Conservation (phyloP, 331 rosid species). For the Quercus tomentella region DNA sequence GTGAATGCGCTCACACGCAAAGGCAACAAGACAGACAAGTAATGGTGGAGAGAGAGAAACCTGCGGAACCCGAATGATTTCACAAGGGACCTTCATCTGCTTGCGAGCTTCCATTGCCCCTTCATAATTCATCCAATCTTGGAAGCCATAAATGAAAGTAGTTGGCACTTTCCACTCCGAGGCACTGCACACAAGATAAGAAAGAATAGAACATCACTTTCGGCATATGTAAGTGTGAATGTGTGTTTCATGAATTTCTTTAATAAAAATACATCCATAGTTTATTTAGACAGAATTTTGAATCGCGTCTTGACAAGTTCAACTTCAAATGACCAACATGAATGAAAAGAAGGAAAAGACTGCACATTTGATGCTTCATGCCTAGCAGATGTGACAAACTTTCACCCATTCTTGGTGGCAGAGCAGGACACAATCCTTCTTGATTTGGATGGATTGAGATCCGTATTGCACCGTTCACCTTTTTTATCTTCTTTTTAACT, state of each 20-base stretch:
- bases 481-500: no score
- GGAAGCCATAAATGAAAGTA: slow-evolving; percentile 76
- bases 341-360: background rate
- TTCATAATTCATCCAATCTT: slow-evolving; percentile 89
- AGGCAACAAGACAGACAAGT: background rate
- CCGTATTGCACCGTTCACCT: no score
- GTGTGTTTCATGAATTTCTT: background rate
- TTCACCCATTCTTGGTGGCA: background rate
- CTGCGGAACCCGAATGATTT: slow-evolving; percentile 88
- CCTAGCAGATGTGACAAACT: background rate
- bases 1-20: background rate
- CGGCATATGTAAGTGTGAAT: no score
- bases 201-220: background rate
- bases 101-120: slow-evolving; percentile 95
- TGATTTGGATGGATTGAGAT: background rate
- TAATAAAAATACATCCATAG: background rate
- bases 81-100: slow-evolving; percentile 90
- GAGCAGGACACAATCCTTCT: background rate
- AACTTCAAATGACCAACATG: background rate
- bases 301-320: no score
- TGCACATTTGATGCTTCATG: background rate
- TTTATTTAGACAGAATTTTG: background rate
- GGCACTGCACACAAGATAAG: slow-evolving; percentile 42
- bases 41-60: slow-evolving; percentile 32
- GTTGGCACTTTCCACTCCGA: slow-evolving; percentile 97